A percentile compares a stretch with the other conserved stretches of the same genome.
phyloP scores from a whole-genome alignment of 2,329 filamentous ascomycete genomes.

The Magnaporthales sp. region DNA sequence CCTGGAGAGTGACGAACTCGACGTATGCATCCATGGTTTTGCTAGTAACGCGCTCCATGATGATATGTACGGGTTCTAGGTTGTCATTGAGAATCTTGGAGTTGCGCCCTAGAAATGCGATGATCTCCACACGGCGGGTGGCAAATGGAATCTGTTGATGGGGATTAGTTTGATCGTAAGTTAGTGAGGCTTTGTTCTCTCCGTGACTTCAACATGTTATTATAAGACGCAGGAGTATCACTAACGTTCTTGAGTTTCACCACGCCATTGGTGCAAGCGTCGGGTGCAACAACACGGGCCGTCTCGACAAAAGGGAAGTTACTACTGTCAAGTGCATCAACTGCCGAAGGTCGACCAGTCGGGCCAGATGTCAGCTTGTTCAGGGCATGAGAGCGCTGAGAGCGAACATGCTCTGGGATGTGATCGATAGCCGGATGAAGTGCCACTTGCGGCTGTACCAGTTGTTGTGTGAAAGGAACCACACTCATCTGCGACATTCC shows the following conservation, averaged over 20 bases:
- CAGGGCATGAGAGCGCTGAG: constrained; percentile 27
- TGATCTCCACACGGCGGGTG: constrained; percentile 42
- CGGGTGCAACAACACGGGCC: constrained; percentile 19
- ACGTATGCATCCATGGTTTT: constrained; percentile 56
- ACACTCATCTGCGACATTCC: neutral
- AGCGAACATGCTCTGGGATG: constrained; percentile 13
- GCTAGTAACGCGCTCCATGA: constrained; percentile 54
- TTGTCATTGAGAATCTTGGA: constrained; percentile 44
- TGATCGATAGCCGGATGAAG: neutral
- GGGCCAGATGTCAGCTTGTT: constrained; percentile 24
- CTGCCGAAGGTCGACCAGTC: constrained; percentile 23
- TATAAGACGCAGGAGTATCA: constrained; percentile 6
- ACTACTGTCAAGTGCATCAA: constrained; percentile 24
- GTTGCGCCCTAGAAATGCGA: constrained; percentile 51
- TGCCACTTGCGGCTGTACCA: neutral
- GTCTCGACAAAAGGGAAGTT: constrained; percentile 40
- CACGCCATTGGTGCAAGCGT: constrained; percentile 28
- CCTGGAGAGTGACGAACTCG: constrained; percentile 43
- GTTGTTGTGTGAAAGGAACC: neutral
- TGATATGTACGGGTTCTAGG: constrained; percentile 51
- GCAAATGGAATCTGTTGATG: constrained; percentile 43
- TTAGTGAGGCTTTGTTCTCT: neutral
- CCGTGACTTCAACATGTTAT: neutral
- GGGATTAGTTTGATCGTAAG: neutral
- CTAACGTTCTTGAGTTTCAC: constrained; percentile 42